Evolutionary conservation across 768 basidiomycete genomes (phyloP), one percentile per base, ranked within the genome.

Genomic region (Dioszegia crocea): DNA sequence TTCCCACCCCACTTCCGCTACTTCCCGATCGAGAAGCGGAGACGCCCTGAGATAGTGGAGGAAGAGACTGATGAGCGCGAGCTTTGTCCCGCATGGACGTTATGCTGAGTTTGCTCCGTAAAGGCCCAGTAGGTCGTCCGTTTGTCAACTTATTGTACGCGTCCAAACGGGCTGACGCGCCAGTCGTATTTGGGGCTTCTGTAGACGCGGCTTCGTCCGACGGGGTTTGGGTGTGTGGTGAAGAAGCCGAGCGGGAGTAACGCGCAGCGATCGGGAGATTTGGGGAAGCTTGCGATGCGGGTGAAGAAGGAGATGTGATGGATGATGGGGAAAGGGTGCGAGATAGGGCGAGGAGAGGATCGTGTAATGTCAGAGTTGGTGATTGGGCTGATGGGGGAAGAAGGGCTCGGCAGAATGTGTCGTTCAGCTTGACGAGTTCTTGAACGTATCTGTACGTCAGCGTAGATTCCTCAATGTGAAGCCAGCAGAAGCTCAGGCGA

Each of bases 341-440:
- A 38, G 56, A 47, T 23, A 67, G 54, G 17, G 64, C 31, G 0
- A 48, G 40, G 11, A 57, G 21, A 8, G 62, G 62, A 40, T 69
- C 63, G 46, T 61, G 60, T 11, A 64, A 62, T 31, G 57, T 62
- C 27, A 73, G 50, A 57, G 62, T 62, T 16, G 66, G 67, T 23
- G 65, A 76, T 45, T 47, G 61, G 21, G 85, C 83, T 68, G 84
- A 90, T 11, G 91, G 89, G 78, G 94, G 91, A 16, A 97, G 83
- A 31, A 94, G 83, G 9, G 89, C 86, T 62, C 88, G 87, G 68
- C 92, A 89, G 69, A 96, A 96, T 0, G 88, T 91, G 64, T 92
- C 89, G 79, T 90, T 91, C 84, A 97, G 87, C 79, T 88, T 89
- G 67, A 85, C 77, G 10, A 97, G 83, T 68, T 97, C 93, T 67